Percentiles rank a stretch among this genome's conserved stretches.
Conservation (phyloP, 768 basidiomycete genomes). For the Kwoniella dendrophila region DNA sequence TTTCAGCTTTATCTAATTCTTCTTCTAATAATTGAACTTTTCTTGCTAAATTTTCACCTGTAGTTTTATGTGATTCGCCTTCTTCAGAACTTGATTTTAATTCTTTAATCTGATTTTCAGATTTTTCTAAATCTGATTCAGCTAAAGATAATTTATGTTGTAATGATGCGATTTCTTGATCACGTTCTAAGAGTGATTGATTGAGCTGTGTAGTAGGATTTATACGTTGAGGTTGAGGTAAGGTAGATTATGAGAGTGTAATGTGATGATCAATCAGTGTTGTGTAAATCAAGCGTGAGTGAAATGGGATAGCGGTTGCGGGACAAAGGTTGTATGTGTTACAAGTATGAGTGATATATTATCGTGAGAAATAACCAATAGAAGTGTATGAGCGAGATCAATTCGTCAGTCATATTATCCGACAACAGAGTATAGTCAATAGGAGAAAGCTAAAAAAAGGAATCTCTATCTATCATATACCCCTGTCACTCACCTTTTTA, state of each 20-base stretch:
- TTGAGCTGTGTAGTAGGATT: slow-evolving; percentile 58
- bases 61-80: slow-evolving; percentile 69
- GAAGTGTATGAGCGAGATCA: no score
- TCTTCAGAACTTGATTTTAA: slow-evolving; percentile 70
- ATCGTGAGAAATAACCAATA: no score
- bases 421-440: no score
- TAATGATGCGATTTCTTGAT: slow-evolving; percentile 83
- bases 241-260: background rate
- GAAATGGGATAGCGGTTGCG: no score
- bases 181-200: slow-evolving; percentile 73
- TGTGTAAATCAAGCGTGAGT: no score
- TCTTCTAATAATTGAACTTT: slow-evolving; percentile 93
- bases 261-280: background rate
- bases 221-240: background rate
- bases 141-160: slow-evolving; percentile 67
- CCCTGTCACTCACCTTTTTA: slow-evolving; percentile 62
- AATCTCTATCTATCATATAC: background rate
- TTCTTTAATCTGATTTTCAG: slow-evolving; percentile 68
- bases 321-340: no score
- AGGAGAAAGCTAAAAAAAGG: background rate
- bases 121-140: slow-evolving; percentile 70
- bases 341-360: no score
- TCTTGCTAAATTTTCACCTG: slow-evolving; percentile 71
- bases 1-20: slow-evolving; percentile 92
- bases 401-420: no score